Evolutionary conservation across 805 yeast genomes (phyloP), one percentile per base, ranked within the genome.

Genomic region (Candida palmyrensis): DNA sequence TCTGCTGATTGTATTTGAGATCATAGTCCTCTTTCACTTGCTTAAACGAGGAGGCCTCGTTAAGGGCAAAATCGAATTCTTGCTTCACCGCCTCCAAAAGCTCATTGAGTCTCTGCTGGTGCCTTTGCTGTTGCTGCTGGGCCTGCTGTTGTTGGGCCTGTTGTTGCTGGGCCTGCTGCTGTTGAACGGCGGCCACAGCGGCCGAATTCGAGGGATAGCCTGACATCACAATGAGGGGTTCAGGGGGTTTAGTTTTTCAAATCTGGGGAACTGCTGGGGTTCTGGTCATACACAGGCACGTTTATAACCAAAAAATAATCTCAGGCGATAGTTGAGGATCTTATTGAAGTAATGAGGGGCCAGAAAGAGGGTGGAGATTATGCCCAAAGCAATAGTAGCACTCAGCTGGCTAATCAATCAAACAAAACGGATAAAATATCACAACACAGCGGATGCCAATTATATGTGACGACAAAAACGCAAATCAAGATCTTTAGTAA

Each of bases 1-100:
- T 80, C 61, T 90, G 97, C 62, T 89, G 97, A 53, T 76, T 81
- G 55, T 87, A 80, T 56, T 89, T 89, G 47, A 82, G 68, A 59
- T 90, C 97, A 48, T 79, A 85, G 55, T 89, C 96, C 57, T 88
- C 95, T 65, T 88, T 90, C 57, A 88, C 96, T 57, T 85, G 77
- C 49, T 90, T 77, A 61, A 79, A 85, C 43, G 77, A 74, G 32
- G 88, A 75, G 11, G 96, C 95, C 60, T 90, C 97, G 51, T 77
- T 78, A 42, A 84, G 73, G 32, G 89, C 82, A 43, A 75, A 75
- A 48, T 86, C 90, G 47, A 89, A 89, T 67, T 90, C 98, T 54
- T 80, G 85, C 61, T 87, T 85, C 53, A 90, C 80, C 26, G 94
- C 96, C 30, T 90, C 97, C 48, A 90, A 69, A 42, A 90, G 73